Conservation (phyloP, 176 grass and related monocot species). For the Poa pratensis region DNA sequence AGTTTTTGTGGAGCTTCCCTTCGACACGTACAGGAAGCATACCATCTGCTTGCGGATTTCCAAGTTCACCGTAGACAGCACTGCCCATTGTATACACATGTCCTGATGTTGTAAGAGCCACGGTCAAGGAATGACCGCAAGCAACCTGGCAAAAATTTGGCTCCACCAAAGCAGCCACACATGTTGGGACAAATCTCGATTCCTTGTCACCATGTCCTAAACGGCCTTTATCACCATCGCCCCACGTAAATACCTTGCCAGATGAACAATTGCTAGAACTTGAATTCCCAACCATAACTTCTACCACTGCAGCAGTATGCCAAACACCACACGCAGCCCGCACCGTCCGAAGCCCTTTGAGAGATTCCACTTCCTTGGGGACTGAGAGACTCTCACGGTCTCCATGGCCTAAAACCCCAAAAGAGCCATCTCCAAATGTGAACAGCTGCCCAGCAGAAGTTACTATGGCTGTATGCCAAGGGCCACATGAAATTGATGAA, state of each 20-base stretch:
- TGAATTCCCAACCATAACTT: constrained; percentile 94
- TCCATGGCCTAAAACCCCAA: constrained; percentile 92
- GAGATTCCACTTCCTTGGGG: constrained; percentile 90
- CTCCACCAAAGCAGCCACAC: constrained; percentile 94
- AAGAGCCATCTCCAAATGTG: constrained; percentile 98
- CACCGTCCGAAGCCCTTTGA: constrained; percentile 92
- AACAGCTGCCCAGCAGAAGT: constrained; percentile 94
- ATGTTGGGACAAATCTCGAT: constrained; percentile 77
- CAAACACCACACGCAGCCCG: constrained; percentile 93
- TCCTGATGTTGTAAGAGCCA: constrained; percentile 92
- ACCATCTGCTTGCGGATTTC: constrained; percentile 82
- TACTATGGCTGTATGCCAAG: constrained; percentile 94
- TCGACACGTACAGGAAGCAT: constrained; percentile 82
- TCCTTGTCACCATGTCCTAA: constrained; percentile 96
- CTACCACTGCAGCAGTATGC: constrained; percentile 98
- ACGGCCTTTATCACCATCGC: constrained; percentile 97
- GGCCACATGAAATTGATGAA: constrained; percentile 96
- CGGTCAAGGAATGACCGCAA: constrained; percentile 89
- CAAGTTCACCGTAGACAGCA: constrained; percentile 89
- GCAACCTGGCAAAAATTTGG: constrained; percentile 98
- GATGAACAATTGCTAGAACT: constrained; percentile 91
- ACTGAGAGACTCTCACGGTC: constrained; percentile 64
- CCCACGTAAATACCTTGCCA: constrained; percentile 98
- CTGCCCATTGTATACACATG: constrained; percentile 97
- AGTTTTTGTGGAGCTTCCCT: constrained; percentile 90